phyloP scores from a whole-genome alignment of 805 yeast genomes.

The Pichia occidentalis region DNA sequence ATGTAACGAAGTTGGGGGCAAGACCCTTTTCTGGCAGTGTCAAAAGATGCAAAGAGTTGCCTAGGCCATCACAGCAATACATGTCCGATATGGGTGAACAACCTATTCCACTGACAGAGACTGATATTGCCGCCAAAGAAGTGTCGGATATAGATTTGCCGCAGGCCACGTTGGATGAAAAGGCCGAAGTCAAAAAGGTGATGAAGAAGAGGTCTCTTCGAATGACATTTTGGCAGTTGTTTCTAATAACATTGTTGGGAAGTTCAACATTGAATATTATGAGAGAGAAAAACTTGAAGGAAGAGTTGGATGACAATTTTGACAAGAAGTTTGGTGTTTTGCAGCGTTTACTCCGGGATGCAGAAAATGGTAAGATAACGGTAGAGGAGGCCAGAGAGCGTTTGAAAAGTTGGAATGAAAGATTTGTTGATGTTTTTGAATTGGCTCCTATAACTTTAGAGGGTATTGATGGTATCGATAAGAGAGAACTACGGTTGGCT shows the following conservation, averaged over 20 bases:
- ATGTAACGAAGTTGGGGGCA: too few relatives aligned
- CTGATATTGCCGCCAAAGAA: constrained; percentile 13
- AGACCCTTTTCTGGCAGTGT: neutral
- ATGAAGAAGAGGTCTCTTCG: constrained; percentile 26
- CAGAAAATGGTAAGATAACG: constrained; percentile 19
- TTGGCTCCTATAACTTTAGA: constrained; percentile 19
- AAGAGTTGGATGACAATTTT: constrained; percentile 36
- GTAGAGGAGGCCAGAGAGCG: constrained; percentile 36
- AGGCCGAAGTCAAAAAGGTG: constrained; percentile 18
- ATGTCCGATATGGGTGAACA: constrained; percentile 24
- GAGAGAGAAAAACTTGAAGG: constrained; percentile 38
- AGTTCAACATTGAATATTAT: constrained; percentile 44
- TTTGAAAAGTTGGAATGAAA: constrained; percentile 35
- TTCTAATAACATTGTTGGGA: constrained; percentile 25
- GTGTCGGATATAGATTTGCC: constrained; percentile 15
- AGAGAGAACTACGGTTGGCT: constrained; percentile 9
- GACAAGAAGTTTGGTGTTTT: constrained; percentile 34
- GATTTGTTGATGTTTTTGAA: constrained; percentile 31
- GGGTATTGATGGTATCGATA: constrained; percentile 18
- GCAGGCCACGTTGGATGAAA: constrained; percentile 18
- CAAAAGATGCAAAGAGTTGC: constrained; percentile 8
- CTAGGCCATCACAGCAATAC: constrained; percentile 23
- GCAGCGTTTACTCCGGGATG: constrained; percentile 15
- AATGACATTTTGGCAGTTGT: constrained; percentile 29
- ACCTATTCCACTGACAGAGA: constrained; percentile 20